Evolutionary conservation across 371 early-diverging fungal genomes (phyloP).

Genomic region (Rhizopus arrhizus): DNA sequence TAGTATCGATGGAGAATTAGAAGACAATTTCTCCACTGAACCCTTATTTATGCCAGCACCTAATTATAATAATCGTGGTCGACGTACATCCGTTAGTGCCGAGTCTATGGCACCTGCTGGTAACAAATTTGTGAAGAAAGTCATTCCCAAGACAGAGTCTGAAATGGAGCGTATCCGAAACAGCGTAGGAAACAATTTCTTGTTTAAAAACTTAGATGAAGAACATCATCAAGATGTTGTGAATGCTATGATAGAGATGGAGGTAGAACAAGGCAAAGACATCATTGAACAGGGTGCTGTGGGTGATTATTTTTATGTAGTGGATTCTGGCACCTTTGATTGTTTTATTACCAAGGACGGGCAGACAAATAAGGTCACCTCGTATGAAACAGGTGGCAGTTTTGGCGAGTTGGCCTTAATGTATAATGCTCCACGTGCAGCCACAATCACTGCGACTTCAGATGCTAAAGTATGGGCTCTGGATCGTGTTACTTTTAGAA

Average conservation of each 20-base stretch:
- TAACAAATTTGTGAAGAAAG: constrained; percentile 76
- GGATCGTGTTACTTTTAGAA: constrained; percentile 93
- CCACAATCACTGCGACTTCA: constrained; percentile 87
- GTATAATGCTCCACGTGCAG: constrained; percentile 97
- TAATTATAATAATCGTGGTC: constrained; percentile 65
- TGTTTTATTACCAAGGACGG: constrained; percentile 67
- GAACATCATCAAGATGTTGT: constrained; percentile 94
- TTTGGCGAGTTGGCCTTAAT: constrained; percentile 98
- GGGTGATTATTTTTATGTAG: constrained; percentile 97
- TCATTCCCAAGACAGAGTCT: constrained; percentile 85
- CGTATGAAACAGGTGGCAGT: constrained; percentile 81
- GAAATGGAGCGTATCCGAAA: constrained; percentile 82
- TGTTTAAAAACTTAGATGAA: constrained; percentile 93
- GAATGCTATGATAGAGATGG: constrained; percentile 95
- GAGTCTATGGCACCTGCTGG: constrained; percentile 94
- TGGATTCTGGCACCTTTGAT: constrained; percentile 94
- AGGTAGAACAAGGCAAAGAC: constrained; percentile 67
- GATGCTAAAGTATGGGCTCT: constrained; percentile 92
- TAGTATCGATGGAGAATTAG: constrained; percentile 50
- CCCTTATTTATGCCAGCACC: constrained; percentile 28
- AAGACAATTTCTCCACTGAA: constrained; percentile 57
- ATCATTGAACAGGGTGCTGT: constrained; percentile 96
- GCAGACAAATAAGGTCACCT: constrained; percentile 66
- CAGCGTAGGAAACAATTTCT: constrained; percentile 86
- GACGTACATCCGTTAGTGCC: constrained; percentile 95